Conservation (phyloP, 441 rosid species). For the Hura crepitans region DNA sequence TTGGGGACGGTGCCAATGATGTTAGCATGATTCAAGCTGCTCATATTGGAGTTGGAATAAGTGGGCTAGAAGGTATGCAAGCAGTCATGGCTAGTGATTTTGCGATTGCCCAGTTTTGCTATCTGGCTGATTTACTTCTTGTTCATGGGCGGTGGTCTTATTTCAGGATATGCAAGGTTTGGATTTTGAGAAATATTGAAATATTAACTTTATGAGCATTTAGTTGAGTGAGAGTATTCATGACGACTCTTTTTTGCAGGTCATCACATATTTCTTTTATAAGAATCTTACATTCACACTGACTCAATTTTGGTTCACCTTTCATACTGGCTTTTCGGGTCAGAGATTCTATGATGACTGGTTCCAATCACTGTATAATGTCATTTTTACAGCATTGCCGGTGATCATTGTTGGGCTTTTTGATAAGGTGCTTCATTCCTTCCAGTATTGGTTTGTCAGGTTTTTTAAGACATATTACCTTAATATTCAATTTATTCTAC, state of each 20-base stretch:
- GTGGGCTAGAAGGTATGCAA: constrained; percentile 97
- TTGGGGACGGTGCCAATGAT: constrained; percentile 99
- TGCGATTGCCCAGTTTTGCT: constrained; percentile 96
- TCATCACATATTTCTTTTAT: constrained; percentile 95
- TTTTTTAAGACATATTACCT: background rate
- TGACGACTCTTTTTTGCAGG: constrained; percentile 53
- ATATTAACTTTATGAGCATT: constrained; percentile 10
- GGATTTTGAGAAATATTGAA: constrained; percentile 17
- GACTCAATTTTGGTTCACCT: constrained; percentile 99
- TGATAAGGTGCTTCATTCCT: constrained; percentile 68
- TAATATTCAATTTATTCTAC: background rate
- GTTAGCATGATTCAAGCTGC: constrained; percentile 99
- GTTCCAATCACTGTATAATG: constrained; percentile 97
- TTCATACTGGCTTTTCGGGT: constrained; percentile 96
- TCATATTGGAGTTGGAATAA: constrained; percentile 94
- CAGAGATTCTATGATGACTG: constrained; percentile 99
- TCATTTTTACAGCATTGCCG: constrained; percentile 88
- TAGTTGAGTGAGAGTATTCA: constrained; percentile 13
- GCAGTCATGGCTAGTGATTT: constrained; percentile 99
- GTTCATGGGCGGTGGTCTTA: constrained; percentile 99
- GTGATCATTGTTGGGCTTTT: constrained; percentile 94
- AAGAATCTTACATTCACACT: constrained; percentile 96
- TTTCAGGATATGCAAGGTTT: constrained; percentile 97
- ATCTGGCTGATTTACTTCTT: constrained; percentile 88
- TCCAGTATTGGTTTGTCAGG: background rate